Percentiles rank a stretch among this genome's conserved stretches.
These are phyloP conservation scores for Syncephalastrum monosporum DNA, from an alignment of 371 early-diverging fungal genomes.

Conservation along the genomic window DNA sequence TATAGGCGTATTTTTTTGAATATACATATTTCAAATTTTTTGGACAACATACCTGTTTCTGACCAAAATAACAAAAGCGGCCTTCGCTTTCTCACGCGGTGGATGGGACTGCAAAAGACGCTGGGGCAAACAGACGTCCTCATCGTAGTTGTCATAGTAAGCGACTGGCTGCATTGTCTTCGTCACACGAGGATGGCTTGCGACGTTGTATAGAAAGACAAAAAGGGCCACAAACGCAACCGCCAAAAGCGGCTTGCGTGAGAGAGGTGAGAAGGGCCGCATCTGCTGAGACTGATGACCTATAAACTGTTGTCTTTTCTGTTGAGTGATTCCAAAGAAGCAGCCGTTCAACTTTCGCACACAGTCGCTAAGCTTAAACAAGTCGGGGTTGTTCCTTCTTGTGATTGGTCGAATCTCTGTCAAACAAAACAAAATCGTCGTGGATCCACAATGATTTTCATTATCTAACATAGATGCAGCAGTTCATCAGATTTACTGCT, in stretches of 20 bases:
- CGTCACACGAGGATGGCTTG: constrained; percentile 40
- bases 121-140: constrained; percentile 45
- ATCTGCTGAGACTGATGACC: constrained; percentile 5
- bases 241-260: constrained; percentile 36
- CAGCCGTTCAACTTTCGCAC: too few relatives aligned
- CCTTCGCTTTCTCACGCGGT: constrained; percentile 45
- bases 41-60: constrained; percentile 38
- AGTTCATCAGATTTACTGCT: too few relatives aligned
- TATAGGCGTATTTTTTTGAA: constrained; percentile 5
- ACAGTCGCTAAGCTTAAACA: too few relatives aligned
- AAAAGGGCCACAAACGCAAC: constrained; percentile 30
- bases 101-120: constrained; percentile 31
- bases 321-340: too few relatives aligned
- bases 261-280: constrained; percentile 32
- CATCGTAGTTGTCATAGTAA: constrained; percentile 48
- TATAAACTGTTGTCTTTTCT: too few relatives aligned
- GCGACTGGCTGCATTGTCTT: constrained; percentile 45
- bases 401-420: too few relatives aligned
- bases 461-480: too few relatives aligned
- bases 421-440: too few relatives aligned
- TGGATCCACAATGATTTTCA: too few relatives aligned
- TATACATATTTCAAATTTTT: not conserved
- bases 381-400: too few relatives aligned
- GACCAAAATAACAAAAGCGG: constrained; percentile 49
- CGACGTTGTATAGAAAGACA: constrained; percentile 40